Conservation (phyloP, 371 early-diverging fungal species). For the Mucor circinelloides region DNA sequence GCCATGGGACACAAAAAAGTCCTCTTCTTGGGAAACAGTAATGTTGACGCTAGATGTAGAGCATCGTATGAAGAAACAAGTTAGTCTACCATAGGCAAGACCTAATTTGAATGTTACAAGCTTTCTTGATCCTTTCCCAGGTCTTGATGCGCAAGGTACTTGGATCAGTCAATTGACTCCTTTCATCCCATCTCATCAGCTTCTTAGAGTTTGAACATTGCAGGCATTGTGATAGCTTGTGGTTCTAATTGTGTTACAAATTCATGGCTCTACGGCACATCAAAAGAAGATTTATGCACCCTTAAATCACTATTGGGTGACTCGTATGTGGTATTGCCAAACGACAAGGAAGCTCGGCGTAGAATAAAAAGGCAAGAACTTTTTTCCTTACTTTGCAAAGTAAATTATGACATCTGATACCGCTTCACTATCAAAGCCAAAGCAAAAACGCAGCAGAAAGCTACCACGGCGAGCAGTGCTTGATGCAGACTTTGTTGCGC, state of each 20-base stretch:
- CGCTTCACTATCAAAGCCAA: too few relatives aligned
- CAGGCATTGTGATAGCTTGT: neutral
- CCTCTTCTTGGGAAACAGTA: too few relatives aligned
- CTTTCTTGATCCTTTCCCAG: too few relatives aligned
- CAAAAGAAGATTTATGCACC: neutral
- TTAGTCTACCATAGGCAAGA: too few relatives aligned
- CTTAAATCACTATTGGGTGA: neutral
- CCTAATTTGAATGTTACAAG: too few relatives aligned
- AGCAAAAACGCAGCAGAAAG: slow-evolving; percentile 8
- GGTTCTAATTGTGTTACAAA: neutral
- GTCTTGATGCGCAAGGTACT: too few relatives aligned
- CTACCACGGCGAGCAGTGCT: slow-evolving; percentile 11
- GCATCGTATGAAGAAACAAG: too few relatives aligned
- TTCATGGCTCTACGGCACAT: neutral
- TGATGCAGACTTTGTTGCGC: slow-evolving; percentile 12
- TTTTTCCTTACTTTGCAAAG: neutral
- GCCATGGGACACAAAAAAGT: too few relatives aligned
- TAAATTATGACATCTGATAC: neutral
- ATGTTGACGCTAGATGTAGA: too few relatives aligned
- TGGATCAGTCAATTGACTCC: too few relatives aligned
- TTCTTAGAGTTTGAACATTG: too few relatives aligned
- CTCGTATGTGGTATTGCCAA: neutral
- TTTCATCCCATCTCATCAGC: too few relatives aligned
- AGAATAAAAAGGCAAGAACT: neutral
- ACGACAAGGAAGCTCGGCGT: neutral